Percentiles rank a stretch among this genome's conserved stretches.
These are phyloP conservation scores for Bipolaris victoriae DNA, from an alignment of 2,329 filamentous ascomycete species.

Conservation along the genomic window DNA sequence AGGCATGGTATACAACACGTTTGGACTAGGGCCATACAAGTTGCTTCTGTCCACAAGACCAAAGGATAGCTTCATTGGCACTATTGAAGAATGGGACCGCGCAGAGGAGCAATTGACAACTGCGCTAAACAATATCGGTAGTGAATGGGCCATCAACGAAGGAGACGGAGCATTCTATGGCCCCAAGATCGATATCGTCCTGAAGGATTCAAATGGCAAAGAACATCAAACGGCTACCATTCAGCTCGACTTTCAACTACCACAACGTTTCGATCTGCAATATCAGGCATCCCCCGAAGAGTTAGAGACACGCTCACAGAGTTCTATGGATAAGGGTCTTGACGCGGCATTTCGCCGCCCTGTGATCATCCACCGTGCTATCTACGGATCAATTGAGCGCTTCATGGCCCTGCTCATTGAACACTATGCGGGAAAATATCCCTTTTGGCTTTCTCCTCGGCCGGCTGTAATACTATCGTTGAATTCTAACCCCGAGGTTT, in stretches of 20 bases:
- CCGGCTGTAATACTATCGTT: conserved; percentile 78
- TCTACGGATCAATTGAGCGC: conserved; percentile 82
- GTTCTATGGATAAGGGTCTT: conserved; percentile 47
- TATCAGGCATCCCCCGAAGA: conserved; percentile 74
- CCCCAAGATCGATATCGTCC: conserved; percentile 86
- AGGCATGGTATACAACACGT: conserved; percentile 71
- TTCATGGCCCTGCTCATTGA: conserved; percentile 87
- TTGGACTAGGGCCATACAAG: conserved; percentile 74
- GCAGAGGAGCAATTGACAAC: conserved; percentile 71
- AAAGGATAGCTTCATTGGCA: conserved; percentile 77
- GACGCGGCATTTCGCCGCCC: conserved; percentile 55
- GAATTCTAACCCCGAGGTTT: conserved; percentile 64
- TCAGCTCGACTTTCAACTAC: conserved; percentile 88
- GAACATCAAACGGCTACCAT: conserved; percentile 89
- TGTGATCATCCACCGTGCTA: conserved; percentile 83
- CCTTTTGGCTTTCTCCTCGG: conserved; percentile 85
- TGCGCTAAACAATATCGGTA: conserved; percentile 68
- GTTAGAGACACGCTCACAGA: conserved; percentile 61
- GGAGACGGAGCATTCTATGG: conserved; percentile 91
- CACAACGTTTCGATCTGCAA: conserved; percentile 77
- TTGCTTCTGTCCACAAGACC: conserved; percentile 81
- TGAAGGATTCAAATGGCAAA: conserved; percentile 76
- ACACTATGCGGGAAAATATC: conserved; percentile 77
- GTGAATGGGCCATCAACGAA: conserved; percentile 74
- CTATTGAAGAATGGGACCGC: conserved; percentile 69